Evolutionary conservation across 163 green algal species (phyloP).

Genomic region (Prototheca wickerhamii): DNA sequence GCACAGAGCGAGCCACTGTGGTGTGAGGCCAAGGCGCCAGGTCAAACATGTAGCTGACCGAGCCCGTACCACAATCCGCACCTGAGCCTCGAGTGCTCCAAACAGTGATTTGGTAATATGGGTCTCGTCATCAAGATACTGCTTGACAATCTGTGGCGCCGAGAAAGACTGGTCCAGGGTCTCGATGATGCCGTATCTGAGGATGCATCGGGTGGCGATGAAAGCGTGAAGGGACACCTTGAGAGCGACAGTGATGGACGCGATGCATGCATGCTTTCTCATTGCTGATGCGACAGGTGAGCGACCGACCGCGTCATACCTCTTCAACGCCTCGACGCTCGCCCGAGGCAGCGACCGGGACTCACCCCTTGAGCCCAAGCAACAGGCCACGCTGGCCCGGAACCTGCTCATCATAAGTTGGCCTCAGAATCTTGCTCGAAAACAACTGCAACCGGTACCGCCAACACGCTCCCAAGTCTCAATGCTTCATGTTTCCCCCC

Average conservation of each 20-base stretch:
- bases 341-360: too few species aligned
- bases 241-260: not conserved
- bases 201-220: too few species aligned
- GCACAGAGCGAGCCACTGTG: not conserved
- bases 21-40: not conserved
- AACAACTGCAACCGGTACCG: not conserved
- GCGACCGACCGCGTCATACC: too few species aligned
- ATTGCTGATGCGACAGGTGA: too few species aligned
- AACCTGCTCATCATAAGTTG: too few species aligned
- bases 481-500: not conserved
- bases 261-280: not conserved
- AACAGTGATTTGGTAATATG: conserved; percentile 9
- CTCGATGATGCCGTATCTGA: conserved; percentile 41
- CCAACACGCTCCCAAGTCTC: not conserved
- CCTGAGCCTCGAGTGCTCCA: not conserved
- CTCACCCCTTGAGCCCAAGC: too few species aligned
- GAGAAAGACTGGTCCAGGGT: conserved; percentile 63
- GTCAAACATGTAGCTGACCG: not conserved
- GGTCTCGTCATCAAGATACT: conserved; percentile 38
- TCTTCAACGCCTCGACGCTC: too few species aligned
- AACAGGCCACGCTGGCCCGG: too few species aligned
- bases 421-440: too few species aligned
- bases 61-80: not conserved
- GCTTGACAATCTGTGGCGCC: conserved; percentile 56
- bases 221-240: not conserved